Base-by-base conservation (phyloP, 768 basidiomycete species). In the Mycena kentingensis region DNA sequence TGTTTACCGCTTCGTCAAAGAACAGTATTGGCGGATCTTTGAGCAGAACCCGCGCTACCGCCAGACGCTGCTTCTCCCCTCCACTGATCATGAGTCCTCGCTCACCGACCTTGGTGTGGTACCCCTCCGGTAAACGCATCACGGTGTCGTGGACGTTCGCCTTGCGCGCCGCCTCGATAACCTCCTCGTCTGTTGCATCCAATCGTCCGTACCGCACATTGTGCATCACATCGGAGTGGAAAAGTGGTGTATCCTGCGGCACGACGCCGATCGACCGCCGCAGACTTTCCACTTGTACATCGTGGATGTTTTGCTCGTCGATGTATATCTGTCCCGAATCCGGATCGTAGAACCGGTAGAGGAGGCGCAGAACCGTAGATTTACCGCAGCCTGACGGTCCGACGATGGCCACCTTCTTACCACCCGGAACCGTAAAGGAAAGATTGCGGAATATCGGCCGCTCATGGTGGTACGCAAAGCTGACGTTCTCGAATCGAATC, bases 301-400 rank as follows among this genome's bases (percentile, higher is more conserved):
- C 76, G 38, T 80, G 74, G 55, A 98, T 82, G 65, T 94, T 85
- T 70, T 99, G 96, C 6, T 83, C 90, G 68, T 98, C 94, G 50
- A 93, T 80, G 46, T 81, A 72, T 57, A 99, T 98, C n/a, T 76
- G 71, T 2, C 97, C 97, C 0, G 80, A 77, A 1, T 76, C 67
- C 0, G 93, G 93, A 35, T 93, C 85, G 68, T 98, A 99, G 80
- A 98, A 98, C 24, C 96, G 80, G 76, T 90, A 98, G 13, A 97
- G 74, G 1, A 99, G 84, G 8, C 96, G 84, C 74, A 98, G 90
- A 46, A 99, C 84, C 4, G 97, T 99, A 15, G 93, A 96, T 72
- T 99, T 99, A 4, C 97, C 97, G 64, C 93, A 97, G 11, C 97
- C 97, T 0, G 91, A 94, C 0, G 97, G 94, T 1, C 97, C 97